phyloP scores from a whole-genome alignment of 768 basidiomycete genomes.

The Ramaria rubella region DNA sequence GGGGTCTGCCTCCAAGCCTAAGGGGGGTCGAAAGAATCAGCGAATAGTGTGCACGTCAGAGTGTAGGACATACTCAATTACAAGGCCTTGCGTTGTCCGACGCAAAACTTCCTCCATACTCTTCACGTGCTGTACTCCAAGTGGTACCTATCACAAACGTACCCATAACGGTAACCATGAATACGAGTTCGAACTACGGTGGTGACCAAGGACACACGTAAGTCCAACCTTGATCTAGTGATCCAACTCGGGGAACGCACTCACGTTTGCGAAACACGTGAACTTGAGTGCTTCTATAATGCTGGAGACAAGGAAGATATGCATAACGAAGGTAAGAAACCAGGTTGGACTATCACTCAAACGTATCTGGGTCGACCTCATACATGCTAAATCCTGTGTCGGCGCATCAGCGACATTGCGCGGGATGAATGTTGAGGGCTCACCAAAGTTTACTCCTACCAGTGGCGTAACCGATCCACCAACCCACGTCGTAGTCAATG shows the following conservation, averaged over 20 bases:
- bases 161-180: too few relatives aligned
- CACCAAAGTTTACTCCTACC: constrained; percentile 17
- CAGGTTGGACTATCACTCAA: neutral
- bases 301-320: constrained; percentile 13
- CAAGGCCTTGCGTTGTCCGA: constrained; percentile 2
- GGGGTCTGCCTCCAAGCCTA: constrained; percentile 17
- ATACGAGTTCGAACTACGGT: too few relatives aligned
- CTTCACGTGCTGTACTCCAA: constrained; percentile 22
- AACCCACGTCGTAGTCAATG: constrained; percentile 18
- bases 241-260: constrained; percentile 17
- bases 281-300: constrained; percentile 23
- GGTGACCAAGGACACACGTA: too few relatives aligned
- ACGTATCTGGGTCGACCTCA: constrained; percentile 20
- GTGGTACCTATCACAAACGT: constrained; percentile 14
- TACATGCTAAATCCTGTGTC: constrained; percentile 20
- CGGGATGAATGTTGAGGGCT: too few relatives aligned
- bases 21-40: neutral
- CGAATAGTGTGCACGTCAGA: neutral
- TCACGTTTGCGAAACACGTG: constrained; percentile 23
- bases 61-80: constrained; percentile 17
- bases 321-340: too few relatives aligned
- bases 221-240: constrained; percentile 16
- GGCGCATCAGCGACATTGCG: neutral
- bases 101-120: constrained; percentile 13
- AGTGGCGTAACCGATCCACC: constrained; percentile 20